Evolutionary conservation across 2,329 filamentous ascomycete species (phyloP).

Genomic region (Periconia sp.): DNA sequence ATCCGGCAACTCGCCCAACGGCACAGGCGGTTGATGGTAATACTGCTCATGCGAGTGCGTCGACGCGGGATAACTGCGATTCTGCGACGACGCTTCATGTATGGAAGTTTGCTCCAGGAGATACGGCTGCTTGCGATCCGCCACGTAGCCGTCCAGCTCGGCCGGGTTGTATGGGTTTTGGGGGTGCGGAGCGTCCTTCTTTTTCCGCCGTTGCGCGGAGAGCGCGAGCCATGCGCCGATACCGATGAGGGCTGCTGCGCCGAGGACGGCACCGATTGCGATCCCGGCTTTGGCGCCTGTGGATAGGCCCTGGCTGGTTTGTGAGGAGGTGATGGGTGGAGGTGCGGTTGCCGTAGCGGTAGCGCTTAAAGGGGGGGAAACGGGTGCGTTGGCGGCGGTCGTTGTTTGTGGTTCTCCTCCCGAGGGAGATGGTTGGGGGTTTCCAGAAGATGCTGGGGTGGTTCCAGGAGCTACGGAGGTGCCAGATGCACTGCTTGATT

Average conservation of each 20-base stretch:
- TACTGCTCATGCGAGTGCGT: not conserved
- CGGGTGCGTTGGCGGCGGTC: not conserved
- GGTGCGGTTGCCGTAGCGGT: not conserved
- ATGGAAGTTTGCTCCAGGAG: not conserved
- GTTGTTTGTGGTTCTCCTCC: not conserved
- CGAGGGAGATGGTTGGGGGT: not conserved
- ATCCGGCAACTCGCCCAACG: not conserved
- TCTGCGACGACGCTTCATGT: not conserved
- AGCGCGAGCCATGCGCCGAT: not conserved
- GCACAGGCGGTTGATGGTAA: not conserved
- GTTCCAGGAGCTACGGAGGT: not conserved
- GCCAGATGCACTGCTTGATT: not conserved
- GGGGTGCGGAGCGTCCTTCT: not conserved
- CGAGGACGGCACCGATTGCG: slow-evolving; percentile 1
- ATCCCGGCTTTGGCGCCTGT: slow-evolving; percentile 1
- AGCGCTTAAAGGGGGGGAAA: not conserved
- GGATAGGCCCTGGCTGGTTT: not conserved
- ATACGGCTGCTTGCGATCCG: not conserved
- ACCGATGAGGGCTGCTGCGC: not conserved
- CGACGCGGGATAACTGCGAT: no score
- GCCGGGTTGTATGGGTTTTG: not conserved
- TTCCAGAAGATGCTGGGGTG: not conserved
- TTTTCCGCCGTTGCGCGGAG: not conserved
- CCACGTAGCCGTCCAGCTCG: not conserved
- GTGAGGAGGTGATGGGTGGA: not conserved